Conservation (phyloP, 306 rosid genomes). For the Castanea mollissima region DNA sequence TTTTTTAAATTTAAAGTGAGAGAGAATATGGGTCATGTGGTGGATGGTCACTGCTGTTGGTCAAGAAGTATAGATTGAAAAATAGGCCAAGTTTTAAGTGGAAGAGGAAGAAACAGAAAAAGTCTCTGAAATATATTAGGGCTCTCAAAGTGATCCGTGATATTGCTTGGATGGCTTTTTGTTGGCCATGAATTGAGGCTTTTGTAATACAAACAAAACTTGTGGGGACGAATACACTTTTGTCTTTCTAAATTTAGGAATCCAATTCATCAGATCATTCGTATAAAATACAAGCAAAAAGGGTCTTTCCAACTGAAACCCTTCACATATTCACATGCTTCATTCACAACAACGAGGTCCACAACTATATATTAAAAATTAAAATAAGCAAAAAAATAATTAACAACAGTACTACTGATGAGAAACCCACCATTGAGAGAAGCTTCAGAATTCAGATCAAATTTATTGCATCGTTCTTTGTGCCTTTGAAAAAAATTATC, state of each 20-base stretch:
- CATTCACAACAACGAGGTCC: background rate
- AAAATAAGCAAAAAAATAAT: constrained; percentile 9
- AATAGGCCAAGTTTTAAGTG: constrained; percentile 15
- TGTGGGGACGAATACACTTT: constrained; percentile 33
- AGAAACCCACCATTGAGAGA: background rate
- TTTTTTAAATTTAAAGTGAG: background rate
- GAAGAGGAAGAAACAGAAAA: constrained; percentile 23
- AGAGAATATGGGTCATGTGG: constrained; percentile 5
- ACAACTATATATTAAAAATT: background rate
- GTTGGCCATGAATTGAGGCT: constrained; percentile 31
- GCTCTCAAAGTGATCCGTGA: constrained; percentile 54
- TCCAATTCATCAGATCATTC: constrained; percentile 9
- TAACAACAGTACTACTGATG: constrained; percentile 8
- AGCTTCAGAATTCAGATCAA: constrained; percentile 21
- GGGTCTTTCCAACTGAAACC: constrained; percentile 18
- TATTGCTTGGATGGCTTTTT: constrained; percentile 24
- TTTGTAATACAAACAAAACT: constrained; percentile 14
- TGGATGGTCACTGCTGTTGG: background rate
- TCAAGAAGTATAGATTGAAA: constrained; percentile 7
- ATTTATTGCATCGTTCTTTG: constrained; percentile 17
- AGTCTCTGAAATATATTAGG: background rate
- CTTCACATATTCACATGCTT: constrained; percentile 36
- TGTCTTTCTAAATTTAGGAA: constrained; percentile 31
- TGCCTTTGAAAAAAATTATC: background rate
- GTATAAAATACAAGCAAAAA: constrained; percentile 7